Percentiles rank a stretch among this genome's conserved stretches.
Evolutionary conservation across 148 eudicot species (phyloP).

Genomic region (Vaccinium myrtillus): DNA sequence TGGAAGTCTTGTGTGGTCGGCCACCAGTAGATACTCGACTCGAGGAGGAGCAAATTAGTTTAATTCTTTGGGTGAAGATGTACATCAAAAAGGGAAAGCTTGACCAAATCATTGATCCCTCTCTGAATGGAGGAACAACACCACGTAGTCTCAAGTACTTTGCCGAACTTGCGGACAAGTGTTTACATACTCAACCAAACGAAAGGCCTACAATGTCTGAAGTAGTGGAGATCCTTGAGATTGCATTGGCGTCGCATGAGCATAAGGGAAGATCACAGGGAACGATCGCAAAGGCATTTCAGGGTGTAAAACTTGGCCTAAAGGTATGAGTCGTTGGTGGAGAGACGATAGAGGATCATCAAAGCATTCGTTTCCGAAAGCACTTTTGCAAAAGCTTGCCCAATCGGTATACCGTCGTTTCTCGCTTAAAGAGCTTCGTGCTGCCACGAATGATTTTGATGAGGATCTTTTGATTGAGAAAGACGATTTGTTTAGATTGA

Average conservation of each 20-base stretch:
- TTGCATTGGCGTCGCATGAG: not conserved
- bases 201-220: not conserved
- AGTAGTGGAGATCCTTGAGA: not conserved
- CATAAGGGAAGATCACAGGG: not conserved
- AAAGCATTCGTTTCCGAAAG: not conserved
- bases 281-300: not conserved
- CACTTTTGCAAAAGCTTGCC: not conserved
- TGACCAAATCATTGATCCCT: slow-evolving; percentile 17
- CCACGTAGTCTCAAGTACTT: not conserved
- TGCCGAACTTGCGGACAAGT: not conserved
- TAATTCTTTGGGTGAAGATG: not conserved
- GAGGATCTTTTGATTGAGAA: not conserved
- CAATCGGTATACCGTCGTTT: not conserved
- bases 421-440: not conserved
- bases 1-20: slow-evolving; percentile 23
- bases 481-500: not conserved
- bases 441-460: not conserved
- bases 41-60: not conserved
- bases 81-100: not conserved
- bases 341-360: not conserved
- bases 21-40: not conserved
- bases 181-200: not conserved
- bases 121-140: not conserved
- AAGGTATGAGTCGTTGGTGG: not conserved
- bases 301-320: not conserved